Base-by-base conservation (phyloP, 106 monocot species). In the Dendrobium chrysotoxum region DNA sequence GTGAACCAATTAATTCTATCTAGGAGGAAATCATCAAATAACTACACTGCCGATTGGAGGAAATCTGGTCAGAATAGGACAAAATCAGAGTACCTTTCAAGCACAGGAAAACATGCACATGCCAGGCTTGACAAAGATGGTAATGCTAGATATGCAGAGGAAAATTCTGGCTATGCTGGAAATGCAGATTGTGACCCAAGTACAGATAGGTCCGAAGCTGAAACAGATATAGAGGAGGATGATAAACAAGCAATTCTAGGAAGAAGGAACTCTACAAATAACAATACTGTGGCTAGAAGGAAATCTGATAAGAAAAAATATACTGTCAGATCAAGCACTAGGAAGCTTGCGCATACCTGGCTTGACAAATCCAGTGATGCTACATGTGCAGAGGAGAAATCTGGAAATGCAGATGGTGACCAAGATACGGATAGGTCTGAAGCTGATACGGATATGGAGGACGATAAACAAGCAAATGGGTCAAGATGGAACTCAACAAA, bases 11-110 rank as follows among this genome's bases (percentile, higher is more conserved):
- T 15, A 76, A 54, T 45, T 39, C 15, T 23, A 3, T 4, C 77
- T 1, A 80, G 38, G 42, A 82, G 64, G 20, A 76, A 66, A 4
- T 42, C 82, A 25, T 77, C 75, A 18, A 58, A 40, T 72, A 78
- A 35, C 38, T 53, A n/a, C 15, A 28, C 11, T 0, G 26, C 31
- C 21, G n/a, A 65, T 7, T 26, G 50, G 38, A 84, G 70, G 78
- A 79, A 47, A 54, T 86, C 85, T 38, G 79, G 50, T 25, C 83
- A 81, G 72, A 96, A 87, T 76, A 84, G 84, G 74, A 84, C 82
- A 78, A 83, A 71, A 73, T 18, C 40, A 38, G 68, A 85, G 61
- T 23, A 61, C 1, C 0, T 23, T n/a, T 21, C 21, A 61, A 61
- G 61, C 61, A 5, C 23, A 73, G 71, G 57, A 75, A 50, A 86